Conservation (phyloP, 2,329 filamentous ascomycete genomes). For the Akanthomyces dipterigenus region DNA sequence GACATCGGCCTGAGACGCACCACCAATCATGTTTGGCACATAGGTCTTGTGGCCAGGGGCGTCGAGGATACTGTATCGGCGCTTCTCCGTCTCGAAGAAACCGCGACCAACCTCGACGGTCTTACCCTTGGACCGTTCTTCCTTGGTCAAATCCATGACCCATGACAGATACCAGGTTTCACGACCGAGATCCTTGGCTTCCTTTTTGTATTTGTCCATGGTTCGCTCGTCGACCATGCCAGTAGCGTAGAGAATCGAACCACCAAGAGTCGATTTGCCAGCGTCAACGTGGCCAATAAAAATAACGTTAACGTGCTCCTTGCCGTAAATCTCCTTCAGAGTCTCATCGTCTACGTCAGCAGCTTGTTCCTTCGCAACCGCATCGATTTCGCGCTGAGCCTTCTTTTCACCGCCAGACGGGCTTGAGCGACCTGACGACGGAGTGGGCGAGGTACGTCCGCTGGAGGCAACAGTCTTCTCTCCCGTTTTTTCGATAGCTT, state of each 20-base stretch:
- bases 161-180: conserved; percentile 99
- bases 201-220: conserved; percentile 94
- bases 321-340: conserved; percentile 92
- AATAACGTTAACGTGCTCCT: conserved; percentile 88
- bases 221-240: conserved; percentile 99
- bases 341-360: conserved; percentile 67
- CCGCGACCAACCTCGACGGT: conserved; percentile 95
- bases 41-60: conserved; percentile 97
- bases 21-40: conserved; percentile 96
- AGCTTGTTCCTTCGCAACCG: conserved; percentile 75
- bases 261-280: conserved; percentile 93
- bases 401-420: conserved; percentile 55
- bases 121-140: conserved; percentile 94
- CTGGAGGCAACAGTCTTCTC: conserved; percentile 47
- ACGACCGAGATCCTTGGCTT: conserved; percentile 91
- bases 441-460: conserved; percentile 73
- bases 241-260: conserved; percentile 84
- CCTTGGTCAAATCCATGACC: conserved; percentile 94
- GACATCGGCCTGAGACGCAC: conserved; percentile 86
- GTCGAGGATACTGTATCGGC: conserved; percentile 92
- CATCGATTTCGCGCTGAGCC: conserved; percentile 62
- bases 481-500: conserved; percentile 88
- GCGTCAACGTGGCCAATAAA: conserved; percentile 98
- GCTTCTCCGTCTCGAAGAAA: conserved; percentile 95
- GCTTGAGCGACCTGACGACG: conserved; percentile 78